Conservation (phyloP, 495 filamentous ascomycete species). For the Podospora pseudoanserina region DNA sequence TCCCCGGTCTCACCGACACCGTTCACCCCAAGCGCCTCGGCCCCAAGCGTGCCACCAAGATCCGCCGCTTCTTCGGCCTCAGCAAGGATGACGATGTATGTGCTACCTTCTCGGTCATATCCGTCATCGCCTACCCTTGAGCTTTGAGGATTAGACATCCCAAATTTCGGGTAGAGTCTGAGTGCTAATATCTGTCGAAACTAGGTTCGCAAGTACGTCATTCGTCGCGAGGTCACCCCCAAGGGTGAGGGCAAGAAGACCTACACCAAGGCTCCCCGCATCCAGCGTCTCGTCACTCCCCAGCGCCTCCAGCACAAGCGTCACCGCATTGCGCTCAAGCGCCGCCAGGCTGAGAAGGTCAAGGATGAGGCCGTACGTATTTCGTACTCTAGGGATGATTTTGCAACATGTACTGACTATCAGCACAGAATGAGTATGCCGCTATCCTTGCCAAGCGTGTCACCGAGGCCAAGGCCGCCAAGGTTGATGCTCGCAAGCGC, state of each 20-base stretch:
- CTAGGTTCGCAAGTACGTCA: constrained; percentile 96
- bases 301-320: constrained; percentile 99
- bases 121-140: constrained; percentile 56
- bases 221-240: constrained; percentile 92
- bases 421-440: constrained; percentile 78
- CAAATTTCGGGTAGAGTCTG: constrained; percentile 55
- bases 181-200: constrained; percentile 45
- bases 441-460: constrained; percentile 92
- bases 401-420: constrained; percentile 37
- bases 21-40: constrained; percentile 97
- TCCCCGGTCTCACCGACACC: constrained; percentile 93
- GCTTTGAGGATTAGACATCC: constrained; percentile 43
- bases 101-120: constrained; percentile 36
- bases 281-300: constrained; percentile 98
- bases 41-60: constrained; percentile 99
- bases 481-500: constrained; percentile 89
- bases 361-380: constrained; percentile 96
- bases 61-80: constrained; percentile 96
- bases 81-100: constrained; percentile 99
- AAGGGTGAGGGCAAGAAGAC: constrained; percentile 94
- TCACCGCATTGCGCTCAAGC: constrained; percentile 94
- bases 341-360: constrained; percentile 85
- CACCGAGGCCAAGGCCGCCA: constrained; percentile 85
- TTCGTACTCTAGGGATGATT: background rate
- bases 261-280: constrained; percentile 99